Conservation (phyloP, 768 basidiomycete species). For the Candolleomyces aberdarensis region DNA sequence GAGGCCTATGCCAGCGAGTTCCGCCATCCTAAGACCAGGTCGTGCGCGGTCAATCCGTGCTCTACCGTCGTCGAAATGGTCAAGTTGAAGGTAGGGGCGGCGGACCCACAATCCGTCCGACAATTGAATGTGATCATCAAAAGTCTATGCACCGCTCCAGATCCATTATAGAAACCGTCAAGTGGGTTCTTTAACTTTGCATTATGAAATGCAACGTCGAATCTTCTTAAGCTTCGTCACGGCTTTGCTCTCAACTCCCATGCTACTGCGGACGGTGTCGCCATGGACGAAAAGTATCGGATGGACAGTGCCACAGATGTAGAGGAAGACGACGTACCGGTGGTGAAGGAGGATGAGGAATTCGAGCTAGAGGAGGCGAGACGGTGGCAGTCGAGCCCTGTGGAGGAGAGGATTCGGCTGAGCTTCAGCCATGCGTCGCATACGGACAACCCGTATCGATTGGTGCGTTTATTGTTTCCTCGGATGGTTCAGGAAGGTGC, state of each 20-base stretch:
- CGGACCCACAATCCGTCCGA: too few species aligned
- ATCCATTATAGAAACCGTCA: too few species aligned
- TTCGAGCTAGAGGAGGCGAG: neutral
- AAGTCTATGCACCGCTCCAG: too few species aligned
- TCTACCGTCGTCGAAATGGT: too few species aligned
- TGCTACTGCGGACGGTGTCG: neutral
- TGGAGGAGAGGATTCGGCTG: neutral
- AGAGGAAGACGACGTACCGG: neutral
- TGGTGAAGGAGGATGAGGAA: neutral
- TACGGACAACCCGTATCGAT: neutral
- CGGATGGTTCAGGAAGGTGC: neutral
- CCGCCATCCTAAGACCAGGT: too few species aligned
- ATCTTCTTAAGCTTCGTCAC: neutral
- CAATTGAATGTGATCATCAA: too few species aligned
- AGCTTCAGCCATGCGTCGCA: neutral
- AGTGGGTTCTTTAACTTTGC: too few species aligned
- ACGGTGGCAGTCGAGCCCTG: neutral
- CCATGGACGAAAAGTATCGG: conserved; percentile 2
- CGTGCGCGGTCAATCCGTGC: too few species aligned
- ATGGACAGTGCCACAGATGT: conserved; percentile 3
- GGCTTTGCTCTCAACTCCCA: neutral
- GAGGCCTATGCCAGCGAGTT: too few species aligned
- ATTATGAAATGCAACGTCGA: too few species aligned
- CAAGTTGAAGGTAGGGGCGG: too few species aligned
- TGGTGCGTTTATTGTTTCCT: neutral